Evolutionary conservation across 495 filamentous ascomycete genomes (phyloP).

Genomic region (Podospora australis): DNA sequence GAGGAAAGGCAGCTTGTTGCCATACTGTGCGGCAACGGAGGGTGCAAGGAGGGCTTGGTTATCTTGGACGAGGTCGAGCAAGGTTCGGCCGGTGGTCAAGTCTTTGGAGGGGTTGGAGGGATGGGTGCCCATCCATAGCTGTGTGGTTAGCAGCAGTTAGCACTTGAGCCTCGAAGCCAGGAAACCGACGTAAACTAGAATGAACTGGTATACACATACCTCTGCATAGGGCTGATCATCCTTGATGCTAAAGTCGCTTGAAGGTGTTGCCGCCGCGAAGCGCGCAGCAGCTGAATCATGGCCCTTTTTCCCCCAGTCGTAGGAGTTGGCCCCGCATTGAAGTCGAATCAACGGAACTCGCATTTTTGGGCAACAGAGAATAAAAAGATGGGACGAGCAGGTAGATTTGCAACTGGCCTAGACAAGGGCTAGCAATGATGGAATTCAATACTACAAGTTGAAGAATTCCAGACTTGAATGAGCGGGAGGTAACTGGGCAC

Average conservation of each 20-base stretch:
- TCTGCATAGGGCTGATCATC: constrained; percentile 84
- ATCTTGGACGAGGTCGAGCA: constrained; percentile 84
- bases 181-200: no score
- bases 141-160: constrained; percentile 5
- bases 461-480: no score
- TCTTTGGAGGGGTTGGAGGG: constrained; percentile 92
- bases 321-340: constrained; percentile 96
- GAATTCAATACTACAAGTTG: no score
- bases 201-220: constrained; percentile 37
- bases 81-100: constrained; percentile 70
- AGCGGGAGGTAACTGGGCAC: no score
- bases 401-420: no score
- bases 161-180: neutral
- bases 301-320: constrained; percentile 97
- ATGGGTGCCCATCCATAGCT: constrained; percentile 99
- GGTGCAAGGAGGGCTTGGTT: constrained; percentile 75
- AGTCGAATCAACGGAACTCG: constrained; percentile 77
- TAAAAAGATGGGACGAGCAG: no score
- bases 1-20: constrained; percentile 76
- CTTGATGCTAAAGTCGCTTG: constrained; percentile 65
- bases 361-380: no score
- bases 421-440: no score
- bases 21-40: constrained; percentile 55
- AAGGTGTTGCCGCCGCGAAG: constrained; percentile 71
- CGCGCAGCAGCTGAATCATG: constrained; percentile 69